These are phyloP conservation scores for Myxozyma lipomycoides DNA, from an alignment of 805 yeast species.

Conservation along the genomic window DNA sequence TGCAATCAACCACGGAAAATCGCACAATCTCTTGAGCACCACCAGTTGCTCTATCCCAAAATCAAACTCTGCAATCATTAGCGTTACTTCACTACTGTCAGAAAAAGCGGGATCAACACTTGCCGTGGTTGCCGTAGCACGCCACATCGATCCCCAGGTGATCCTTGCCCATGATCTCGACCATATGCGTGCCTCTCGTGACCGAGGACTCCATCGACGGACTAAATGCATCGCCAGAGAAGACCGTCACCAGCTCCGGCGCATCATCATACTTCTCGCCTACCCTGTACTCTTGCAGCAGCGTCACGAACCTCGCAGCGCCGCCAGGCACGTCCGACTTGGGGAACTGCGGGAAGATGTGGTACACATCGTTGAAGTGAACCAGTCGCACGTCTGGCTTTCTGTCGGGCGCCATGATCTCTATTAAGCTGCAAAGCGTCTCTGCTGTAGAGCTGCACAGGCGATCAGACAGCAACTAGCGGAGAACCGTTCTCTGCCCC, in stretches of 20 bases:
- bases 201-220: conserved; percentile 30
- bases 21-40: conserved; percentile 15
- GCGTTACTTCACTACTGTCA: neutral
- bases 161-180: conserved; percentile 14
- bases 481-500: no score
- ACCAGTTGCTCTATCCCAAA: conserved; percentile 28
- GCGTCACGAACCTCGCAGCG: conserved; percentile 30
- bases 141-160: conserved; percentile 29
- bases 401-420: neutral
- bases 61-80: conserved; percentile 23
- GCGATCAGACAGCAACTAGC: no score
- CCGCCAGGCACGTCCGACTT: conserved; percentile 27
- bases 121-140: conserved; percentile 29
- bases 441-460: no score
- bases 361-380: conserved; percentile 31
- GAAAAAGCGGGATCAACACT: neutral
- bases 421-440: no score
- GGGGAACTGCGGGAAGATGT: conserved; percentile 22
- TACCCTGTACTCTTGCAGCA: conserved; percentile 19
- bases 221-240: conserved; percentile 30
- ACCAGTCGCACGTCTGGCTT: conserved; percentile 24
- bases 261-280: conserved; percentile 9
- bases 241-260: conserved; percentile 27
- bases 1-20: conserved; percentile 30
- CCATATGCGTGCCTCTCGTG: conserved; percentile 28